phyloP scores from a whole-genome alignment of 2,329 filamentous ascomycete genomes.

The Neurospora crassa region DNA sequence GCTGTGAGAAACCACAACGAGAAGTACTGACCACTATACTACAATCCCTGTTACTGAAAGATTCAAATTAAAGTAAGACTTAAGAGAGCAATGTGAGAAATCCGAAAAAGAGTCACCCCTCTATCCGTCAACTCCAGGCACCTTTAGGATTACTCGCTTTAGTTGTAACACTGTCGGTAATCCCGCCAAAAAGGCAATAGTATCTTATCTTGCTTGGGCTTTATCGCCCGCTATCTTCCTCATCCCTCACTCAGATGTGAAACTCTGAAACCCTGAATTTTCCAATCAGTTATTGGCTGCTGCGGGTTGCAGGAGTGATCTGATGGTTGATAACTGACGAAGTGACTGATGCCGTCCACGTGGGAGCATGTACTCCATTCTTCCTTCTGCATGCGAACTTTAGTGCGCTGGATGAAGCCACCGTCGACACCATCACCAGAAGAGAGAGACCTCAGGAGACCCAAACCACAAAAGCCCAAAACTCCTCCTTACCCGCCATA shows the following conservation, averaged over 20 bases:
- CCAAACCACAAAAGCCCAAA: not conserved
- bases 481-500: not conserved
- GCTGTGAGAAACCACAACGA: not conserved
- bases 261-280: not conserved
- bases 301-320: not conserved
- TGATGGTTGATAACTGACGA: not conserved
- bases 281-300: not conserved
- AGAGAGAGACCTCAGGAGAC: not conserved
- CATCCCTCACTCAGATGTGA: not conserved
- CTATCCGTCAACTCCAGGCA: not conserved
- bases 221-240: not conserved
- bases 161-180: not conserved
- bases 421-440: not conserved
- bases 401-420: not conserved
- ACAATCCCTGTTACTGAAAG: not conserved
- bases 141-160: not conserved
- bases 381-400: not conserved
- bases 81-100: not conserved
- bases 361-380: not conserved
- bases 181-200: not conserved
- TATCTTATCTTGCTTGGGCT: not conserved
- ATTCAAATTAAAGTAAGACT: too few species aligned
- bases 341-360: not conserved
- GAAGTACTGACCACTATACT: conserved; percentile 1
- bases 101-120: not conserved